Conservation (phyloP, 139 green algal species). For the Mychonastes homosphaera region DNA sequence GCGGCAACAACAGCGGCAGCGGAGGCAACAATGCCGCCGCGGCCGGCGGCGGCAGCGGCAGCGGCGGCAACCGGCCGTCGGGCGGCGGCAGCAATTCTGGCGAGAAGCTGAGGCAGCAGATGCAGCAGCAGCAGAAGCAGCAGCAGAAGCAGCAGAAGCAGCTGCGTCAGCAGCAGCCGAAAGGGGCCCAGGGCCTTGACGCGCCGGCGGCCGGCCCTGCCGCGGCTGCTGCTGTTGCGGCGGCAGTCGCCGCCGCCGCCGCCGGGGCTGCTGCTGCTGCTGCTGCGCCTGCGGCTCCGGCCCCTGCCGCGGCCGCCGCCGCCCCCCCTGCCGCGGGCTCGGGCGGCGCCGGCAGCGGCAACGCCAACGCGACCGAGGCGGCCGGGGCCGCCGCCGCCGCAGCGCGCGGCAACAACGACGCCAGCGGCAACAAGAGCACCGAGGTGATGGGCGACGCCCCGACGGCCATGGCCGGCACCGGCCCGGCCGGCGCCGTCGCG, state of each 20-base stretch:
- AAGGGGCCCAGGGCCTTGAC: slow-evolving; percentile 47
- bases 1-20: background rate
- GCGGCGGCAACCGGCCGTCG: background rate
- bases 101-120: background rate
- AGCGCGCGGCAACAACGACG: no score
- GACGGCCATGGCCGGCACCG: no score
- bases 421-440: no score
- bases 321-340: no score
- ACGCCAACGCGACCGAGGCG: no score
- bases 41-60: background rate
- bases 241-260: background rate
- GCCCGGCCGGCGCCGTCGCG: no score
- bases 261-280: no score
- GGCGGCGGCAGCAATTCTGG: background rate
- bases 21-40: background rate
- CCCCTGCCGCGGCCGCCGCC: no score
- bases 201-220: slow-evolving; percentile 1
- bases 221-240: background rate
- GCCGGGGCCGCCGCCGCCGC: no score
- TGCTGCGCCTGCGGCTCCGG: no score
- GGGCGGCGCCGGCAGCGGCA: no score
- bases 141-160: slow-evolving; percentile 32
- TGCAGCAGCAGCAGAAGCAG: slow-evolving; percentile 19
- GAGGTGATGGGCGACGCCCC: no score
- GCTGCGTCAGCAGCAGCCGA: slow-evolving; percentile 40